These are phyloP conservation scores for Schwanniomyces occidentalis DNA, from an alignment of 805 yeast genomes.

Conservation along the genomic window DNA sequence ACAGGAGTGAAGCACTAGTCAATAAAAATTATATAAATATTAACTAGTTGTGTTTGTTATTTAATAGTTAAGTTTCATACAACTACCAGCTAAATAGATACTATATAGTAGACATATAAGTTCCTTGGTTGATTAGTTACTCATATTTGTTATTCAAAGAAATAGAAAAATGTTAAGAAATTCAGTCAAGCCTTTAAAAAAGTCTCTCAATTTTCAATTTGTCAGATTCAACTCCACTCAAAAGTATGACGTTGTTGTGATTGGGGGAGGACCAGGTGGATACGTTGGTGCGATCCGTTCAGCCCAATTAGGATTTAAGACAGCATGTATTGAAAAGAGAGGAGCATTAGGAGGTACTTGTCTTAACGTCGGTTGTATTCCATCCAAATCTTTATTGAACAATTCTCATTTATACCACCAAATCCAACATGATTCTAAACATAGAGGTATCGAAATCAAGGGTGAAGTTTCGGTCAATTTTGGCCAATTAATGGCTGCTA, in stretches of 20 bases:
- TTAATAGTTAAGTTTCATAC: too few species aligned
- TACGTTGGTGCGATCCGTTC: constrained; percentile 98
- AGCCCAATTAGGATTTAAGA: constrained; percentile 91
- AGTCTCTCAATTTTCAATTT: constrained; percentile 25
- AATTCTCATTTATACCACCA: constrained; percentile 92
- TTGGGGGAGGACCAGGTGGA: constrained; percentile 99
- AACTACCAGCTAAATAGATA: too few species aligned
- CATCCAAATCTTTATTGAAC: constrained; percentile 93
- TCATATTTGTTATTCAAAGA: too few species aligned
- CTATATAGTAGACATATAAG: too few species aligned
- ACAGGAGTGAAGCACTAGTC: constrained; percentile 3
- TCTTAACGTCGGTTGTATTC: constrained; percentile 98
- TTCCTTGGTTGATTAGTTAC: too few species aligned
- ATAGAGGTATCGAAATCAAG: constrained; percentile 87
- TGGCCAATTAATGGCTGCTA: constrained; percentile 81
- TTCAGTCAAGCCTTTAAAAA: constrained; percentile 9
- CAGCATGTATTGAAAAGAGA: constrained; percentile 97
- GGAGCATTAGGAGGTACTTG: constrained; percentile 98
- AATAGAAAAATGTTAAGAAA: constrained; percentile 10
- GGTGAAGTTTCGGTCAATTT: constrained; percentile 74
- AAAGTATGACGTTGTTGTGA: constrained; percentile 84
- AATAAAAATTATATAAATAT: constrained; percentile 3
- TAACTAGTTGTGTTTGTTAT: too few species aligned
- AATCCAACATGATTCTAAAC: constrained; percentile 77
- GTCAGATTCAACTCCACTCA: constrained; percentile 44